Evolutionary conservation across 2,329 filamentous ascomycete genomes (phyloP).

Genomic region (Raffaelea albimanens): DNA sequence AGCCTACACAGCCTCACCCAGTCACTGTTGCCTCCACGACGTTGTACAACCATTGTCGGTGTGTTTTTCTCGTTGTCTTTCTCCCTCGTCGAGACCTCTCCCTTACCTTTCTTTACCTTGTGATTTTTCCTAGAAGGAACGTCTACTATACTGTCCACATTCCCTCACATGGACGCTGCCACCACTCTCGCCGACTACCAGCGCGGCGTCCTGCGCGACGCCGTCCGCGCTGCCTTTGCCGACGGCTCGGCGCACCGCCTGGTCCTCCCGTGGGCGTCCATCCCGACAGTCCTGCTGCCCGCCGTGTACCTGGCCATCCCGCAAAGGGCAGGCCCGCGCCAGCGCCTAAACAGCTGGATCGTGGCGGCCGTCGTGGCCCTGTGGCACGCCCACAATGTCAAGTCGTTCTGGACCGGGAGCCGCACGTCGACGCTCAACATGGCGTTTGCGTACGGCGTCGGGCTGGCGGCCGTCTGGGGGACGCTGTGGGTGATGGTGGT

Average conservation of each 20-base stretch:
- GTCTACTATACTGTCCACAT: too few species aligned
- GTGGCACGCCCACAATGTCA: constrained; percentile 34
- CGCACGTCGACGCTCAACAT: constrained; percentile 40
- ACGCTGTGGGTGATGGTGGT: constrained; percentile 38
- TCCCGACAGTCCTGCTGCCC: constrained; percentile 39
- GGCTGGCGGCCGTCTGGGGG: constrained; percentile 40
- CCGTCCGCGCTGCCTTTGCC: constrained; percentile 7
- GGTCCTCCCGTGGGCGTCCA: constrained; percentile 40
- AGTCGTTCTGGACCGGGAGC: constrained; percentile 7
- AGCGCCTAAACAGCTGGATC: constrained; percentile 42
- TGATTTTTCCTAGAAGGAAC: too few species aligned
- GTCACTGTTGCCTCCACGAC: too few species aligned
- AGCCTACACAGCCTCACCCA: too few species aligned
- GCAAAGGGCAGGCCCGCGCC: constrained; percentile 37
- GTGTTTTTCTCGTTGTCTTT: too few species aligned
- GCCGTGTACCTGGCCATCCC: constrained; percentile 47
- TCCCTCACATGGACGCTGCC: neutral
- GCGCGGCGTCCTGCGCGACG: constrained; percentile 8
- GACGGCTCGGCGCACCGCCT: constrained; percentile 27
- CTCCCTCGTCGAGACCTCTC: neutral
- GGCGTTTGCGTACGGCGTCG: constrained; percentile 38
- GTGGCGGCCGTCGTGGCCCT: constrained; percentile 23
- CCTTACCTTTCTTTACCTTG: neutral
- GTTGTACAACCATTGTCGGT: too few species aligned
- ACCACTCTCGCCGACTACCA: constrained; percentile 4